Base-by-base conservation (phyloP, 495 filamentous ascomycete genomes). In the Penicillium ucsense region DNA sequence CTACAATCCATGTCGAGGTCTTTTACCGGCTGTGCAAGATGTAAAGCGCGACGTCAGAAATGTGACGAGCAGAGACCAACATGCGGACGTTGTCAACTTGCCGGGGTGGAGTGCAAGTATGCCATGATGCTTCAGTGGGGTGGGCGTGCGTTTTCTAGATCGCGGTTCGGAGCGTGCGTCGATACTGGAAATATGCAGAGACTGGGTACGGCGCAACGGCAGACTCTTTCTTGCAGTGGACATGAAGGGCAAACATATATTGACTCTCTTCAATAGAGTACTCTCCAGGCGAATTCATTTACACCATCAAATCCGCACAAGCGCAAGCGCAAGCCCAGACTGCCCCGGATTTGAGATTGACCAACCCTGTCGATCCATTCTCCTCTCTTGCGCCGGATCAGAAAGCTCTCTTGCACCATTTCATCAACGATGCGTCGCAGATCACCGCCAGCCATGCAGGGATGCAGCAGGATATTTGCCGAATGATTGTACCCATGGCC, bases 401-500 rank as follows among this genome's bases (percentile, higher is more conserved):
- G 47, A 70, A 66, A 46, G 57, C 60, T 6, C 48, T 73, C 5
- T 54, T 73, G 29, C 70, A 71, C 41, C 70, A 73, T 44, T 73
- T 72, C 47, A 67, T 72, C 46, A 65, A 62, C 43, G 68, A 71
- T 65, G 70, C 70, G 12, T 73, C 70, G 5, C 64, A 70, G 41
- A 69, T 71, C 29, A 73, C 70, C 0, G 66, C 70, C 6, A 71
- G 65, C 35, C 70, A 73, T 38, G 60, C 64, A 1, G 67, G 67
- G 30, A 73, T 73, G 70, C 70, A 71, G 43, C 57, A 63, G 37
- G 68, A 72, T 40, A 73, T 73, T 43, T 72, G 68, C 54, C 60
- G 61, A 32, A 73, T 73, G 70, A 56, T 73, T 5, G 62, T 73
- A 10, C 70, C 70, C 8, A 72, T 71, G 67, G 70, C 70, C 31